A percentile compares a stretch with the other conserved stretches of the same genome.
Evolutionary conservation across 495 filamentous ascomycete genomes (phyloP).

Genomic region (Penicillium dipodomyicola): DNA sequence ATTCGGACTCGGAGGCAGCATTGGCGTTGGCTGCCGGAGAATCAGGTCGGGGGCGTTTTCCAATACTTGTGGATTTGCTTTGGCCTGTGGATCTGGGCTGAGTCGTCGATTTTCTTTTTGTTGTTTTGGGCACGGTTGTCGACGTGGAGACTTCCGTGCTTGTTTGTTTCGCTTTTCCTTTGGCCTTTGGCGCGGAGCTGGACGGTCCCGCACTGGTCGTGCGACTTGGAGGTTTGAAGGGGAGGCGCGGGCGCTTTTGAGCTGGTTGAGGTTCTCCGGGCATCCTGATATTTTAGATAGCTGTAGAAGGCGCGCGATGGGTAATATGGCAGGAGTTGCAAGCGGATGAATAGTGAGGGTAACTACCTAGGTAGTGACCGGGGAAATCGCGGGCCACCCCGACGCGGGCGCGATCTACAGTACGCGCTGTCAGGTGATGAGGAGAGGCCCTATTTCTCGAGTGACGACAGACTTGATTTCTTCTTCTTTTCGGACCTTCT

Average conservation of each 20-base stretch:
- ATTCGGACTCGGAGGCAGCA: constrained; percentile 20
- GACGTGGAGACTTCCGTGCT: constrained; percentile 24
- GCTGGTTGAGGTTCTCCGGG: constrained; percentile 35
- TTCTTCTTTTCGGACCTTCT: neutral
- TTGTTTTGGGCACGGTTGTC: constrained; percentile 12
- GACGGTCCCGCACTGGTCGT: constrained; percentile 27
- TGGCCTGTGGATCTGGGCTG: constrained; percentile 9
- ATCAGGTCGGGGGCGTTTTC: constrained; percentile 16
- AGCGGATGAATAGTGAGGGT: neutral
- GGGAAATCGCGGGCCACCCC: neutral
- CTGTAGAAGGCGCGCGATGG: neutral
- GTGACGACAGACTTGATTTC: neutral
- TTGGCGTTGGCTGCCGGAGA: constrained; percentile 13
- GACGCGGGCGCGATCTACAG: constrained; percentile 13
- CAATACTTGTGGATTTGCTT: neutral
- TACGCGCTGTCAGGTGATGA: constrained; percentile 41
- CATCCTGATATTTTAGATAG: constrained; percentile 26
- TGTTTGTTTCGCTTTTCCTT: constrained; percentile 22
- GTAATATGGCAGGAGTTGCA: neutral
- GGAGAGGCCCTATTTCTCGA: constrained; percentile 1
- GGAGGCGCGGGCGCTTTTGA: constrained; percentile 44
- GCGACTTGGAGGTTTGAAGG: constrained; percentile 53
- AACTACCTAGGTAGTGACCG: no score
- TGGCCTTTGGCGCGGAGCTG: constrained; percentile 27
- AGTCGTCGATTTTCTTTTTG: constrained; percentile 9